phyloP scores from a whole-genome alignment of 352 stramenopile genomes.

The Phytophthora agathidicida region DNA sequence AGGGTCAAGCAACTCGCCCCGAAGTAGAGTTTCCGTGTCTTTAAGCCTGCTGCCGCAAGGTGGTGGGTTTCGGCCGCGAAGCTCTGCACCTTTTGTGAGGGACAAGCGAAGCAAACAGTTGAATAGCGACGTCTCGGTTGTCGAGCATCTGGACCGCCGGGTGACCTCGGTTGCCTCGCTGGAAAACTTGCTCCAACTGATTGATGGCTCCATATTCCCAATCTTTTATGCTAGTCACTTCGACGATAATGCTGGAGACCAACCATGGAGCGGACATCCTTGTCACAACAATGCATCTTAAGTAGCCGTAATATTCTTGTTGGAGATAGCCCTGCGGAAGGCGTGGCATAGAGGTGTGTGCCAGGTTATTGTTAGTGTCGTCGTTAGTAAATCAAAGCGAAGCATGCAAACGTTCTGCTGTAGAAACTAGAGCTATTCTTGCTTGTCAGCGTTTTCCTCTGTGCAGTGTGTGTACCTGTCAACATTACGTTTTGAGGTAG shows the following conservation, averaged over 20 bases:
- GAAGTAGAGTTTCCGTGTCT: constrained; percentile 35
- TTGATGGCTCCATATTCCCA: constrained; percentile 94
- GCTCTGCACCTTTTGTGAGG: constrained; percentile 66
- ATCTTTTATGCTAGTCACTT: constrained; percentile 89
- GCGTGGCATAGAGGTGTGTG: too few relatives aligned
- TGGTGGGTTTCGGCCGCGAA: constrained; percentile 1
- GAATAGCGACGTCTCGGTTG: constrained; percentile 89
- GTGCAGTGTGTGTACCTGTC: too few relatives aligned
- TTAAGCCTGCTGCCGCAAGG: constrained; percentile 33
- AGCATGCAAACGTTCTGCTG: too few relatives aligned
- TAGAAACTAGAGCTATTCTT: too few relatives aligned
- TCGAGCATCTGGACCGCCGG: constrained; percentile 83
- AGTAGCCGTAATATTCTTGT: neutral
- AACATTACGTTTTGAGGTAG: too few relatives aligned
- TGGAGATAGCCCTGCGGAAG: neutral
- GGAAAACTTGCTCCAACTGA: constrained; percentile 86
- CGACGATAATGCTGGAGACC: constrained; percentile 89
- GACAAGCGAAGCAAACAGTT: constrained; percentile 92
- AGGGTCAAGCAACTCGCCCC: constrained; percentile 85
- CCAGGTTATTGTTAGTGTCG: neutral
- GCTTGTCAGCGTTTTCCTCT: too few relatives aligned
- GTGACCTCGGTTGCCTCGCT: constrained; percentile 34
- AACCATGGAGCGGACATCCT: constrained; percentile 90
- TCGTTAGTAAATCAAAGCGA: too few relatives aligned
- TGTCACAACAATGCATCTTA: constrained; percentile 4